Conservation (phyloP, 140 eudicot genomes). For the Oenanthe javanica region DNA sequence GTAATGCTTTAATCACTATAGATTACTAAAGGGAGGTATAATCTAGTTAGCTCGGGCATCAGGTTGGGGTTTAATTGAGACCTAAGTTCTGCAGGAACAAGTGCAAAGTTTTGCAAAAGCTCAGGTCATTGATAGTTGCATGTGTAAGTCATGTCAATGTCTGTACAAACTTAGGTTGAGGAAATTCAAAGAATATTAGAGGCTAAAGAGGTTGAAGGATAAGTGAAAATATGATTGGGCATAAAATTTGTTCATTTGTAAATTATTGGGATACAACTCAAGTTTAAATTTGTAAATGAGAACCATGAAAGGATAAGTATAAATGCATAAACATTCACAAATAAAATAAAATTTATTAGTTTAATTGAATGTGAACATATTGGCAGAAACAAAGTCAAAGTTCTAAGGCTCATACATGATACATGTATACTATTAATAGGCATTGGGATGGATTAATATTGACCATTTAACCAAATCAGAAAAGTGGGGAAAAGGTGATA, state of each 20-base stretch:
- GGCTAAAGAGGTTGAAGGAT: not conserved
- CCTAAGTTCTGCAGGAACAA: not conserved
- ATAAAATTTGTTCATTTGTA: not conserved
- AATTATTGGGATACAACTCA: not conserved
- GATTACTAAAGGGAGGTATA: not conserved
- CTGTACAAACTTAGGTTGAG: not conserved
- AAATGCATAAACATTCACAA: not conserved
- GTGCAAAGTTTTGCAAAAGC: not conserved
- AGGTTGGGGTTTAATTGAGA: not conserved
- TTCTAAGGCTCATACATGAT: not conserved
- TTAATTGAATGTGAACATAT: not conserved
- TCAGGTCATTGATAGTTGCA: not conserved
- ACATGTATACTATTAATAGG: not conserved
- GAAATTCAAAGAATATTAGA: not conserved
- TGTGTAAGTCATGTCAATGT: not conserved
- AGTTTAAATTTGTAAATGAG: not conserved
- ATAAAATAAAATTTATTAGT: not conserved
- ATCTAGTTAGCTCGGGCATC: too few relatives aligned
- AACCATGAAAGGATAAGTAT: not conserved
- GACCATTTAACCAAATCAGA: constrained; percentile 1
- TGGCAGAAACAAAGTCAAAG: constrained; percentile 6
- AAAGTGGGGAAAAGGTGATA: not conserved
- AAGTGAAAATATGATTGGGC: not conserved
- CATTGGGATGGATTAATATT: not conserved
- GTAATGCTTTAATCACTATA: not conserved